A percentile compares a stretch with the other conserved stretches of the same genome.
Evolutionary conservation across 169 alveolate genomes (phyloP).

Genomic region (Cryptosporidium tyzzeri): DNA sequence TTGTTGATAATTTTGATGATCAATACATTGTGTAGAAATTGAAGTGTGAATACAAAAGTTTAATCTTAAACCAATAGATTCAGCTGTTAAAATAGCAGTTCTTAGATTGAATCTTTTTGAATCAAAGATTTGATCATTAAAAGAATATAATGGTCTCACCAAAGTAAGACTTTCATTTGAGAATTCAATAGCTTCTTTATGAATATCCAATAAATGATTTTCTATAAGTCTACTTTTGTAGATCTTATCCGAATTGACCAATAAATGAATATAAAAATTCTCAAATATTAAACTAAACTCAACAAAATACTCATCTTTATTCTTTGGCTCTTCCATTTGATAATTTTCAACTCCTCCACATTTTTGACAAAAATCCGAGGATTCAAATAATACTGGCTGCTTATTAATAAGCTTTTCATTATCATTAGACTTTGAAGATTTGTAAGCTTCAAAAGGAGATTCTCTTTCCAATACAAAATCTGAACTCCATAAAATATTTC

Average conservation of each 20-base stretch:
- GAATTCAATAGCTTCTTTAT: constrained; percentile 48
- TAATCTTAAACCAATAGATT: constrained; percentile 53
- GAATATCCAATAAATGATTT: constrained; percentile 18
- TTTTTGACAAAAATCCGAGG: constrained; percentile 1
- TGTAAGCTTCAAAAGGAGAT: constrained; percentile 9
- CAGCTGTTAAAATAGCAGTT: constrained; percentile 60
- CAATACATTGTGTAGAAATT: background rate
- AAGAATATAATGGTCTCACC: constrained; percentile 49
- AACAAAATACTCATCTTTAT: constrained; percentile 21
- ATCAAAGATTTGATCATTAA: constrained; percentile 14
- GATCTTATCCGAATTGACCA: constrained; percentile 19
- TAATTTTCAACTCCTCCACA: constrained; percentile 17
- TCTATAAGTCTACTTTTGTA: constrained; percentile 28
- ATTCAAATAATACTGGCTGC: background rate
- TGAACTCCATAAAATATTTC: constrained; percentile 12
- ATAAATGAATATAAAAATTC: constrained; percentile 26
- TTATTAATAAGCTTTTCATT: background rate
- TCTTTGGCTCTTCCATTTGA: background rate
- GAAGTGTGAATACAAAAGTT: constrained; percentile 18
- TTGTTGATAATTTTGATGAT: background rate
- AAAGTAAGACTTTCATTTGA: constrained; percentile 65
- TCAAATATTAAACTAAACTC: constrained; percentile 30
- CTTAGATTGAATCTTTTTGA: background rate
- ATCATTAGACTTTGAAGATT: background rate
- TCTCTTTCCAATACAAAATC: constrained; percentile 5